These are phyloP conservation scores for Panellus pusillus DNA, from an alignment of 768 basidiomycete species.

Conservation along the genomic window DNA sequence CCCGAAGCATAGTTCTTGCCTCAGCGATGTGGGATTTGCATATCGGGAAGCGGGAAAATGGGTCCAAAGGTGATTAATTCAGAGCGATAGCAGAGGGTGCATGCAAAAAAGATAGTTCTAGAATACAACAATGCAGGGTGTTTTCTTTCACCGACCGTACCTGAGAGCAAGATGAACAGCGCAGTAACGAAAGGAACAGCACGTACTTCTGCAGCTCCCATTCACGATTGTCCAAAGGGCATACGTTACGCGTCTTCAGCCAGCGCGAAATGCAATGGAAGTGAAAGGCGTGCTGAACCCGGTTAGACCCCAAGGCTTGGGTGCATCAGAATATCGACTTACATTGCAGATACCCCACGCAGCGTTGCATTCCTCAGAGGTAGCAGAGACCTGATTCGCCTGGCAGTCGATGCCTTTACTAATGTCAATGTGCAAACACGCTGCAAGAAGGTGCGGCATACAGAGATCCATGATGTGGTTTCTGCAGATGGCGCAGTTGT, in stretches of 20 bases:
- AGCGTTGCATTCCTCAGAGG: conserved; percentile 95
- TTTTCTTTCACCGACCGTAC: conserved; percentile 39
- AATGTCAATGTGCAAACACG: background rate
- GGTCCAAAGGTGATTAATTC: too few species aligned
- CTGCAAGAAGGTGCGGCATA: conserved; percentile 40
- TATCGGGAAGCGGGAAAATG: background rate
- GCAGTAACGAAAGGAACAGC: background rate
- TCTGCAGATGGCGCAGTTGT: conserved; percentile 99
- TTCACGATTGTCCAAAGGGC: conserved; percentile 92
- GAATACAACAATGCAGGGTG: conserved; percentile 10
- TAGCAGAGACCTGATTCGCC: conserved; percentile 96
- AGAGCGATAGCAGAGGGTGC: too few species aligned
- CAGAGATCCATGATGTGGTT: conserved; percentile 99
- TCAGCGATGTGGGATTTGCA: background rate
- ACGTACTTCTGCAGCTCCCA: conserved; percentile 96
- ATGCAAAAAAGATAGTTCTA: background rate
- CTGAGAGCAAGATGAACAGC: conserved; percentile 21
- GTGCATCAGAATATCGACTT: conserved; percentile 25
- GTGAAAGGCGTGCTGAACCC: conserved; percentile 90
- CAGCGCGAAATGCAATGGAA: conserved; percentile 99
- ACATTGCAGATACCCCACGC: conserved; percentile 99
- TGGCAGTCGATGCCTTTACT: conserved; percentile 97
- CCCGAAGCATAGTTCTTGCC: background rate
- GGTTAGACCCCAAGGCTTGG: background rate
- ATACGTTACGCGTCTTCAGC: conserved; percentile 97